Percentiles rank a stretch among this genome's conserved stretches.
These are phyloP conservation scores for Hymenotorrendiella dingleyae DNA, from an alignment of 2,329 filamentous ascomycete species.

Conservation along the genomic window DNA sequence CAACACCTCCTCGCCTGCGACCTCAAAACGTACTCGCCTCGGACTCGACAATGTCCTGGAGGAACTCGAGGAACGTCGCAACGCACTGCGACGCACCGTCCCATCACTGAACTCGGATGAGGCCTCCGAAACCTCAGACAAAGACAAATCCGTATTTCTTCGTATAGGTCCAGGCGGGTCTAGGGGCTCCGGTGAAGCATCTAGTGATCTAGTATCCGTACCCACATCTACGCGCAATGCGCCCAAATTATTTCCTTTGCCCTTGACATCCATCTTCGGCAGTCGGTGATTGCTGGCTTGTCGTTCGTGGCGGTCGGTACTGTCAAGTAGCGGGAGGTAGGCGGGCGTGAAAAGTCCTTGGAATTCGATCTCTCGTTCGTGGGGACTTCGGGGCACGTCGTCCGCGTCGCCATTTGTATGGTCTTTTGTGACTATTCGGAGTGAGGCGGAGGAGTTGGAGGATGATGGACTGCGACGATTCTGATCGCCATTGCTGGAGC, in stretches of 20 bases:
- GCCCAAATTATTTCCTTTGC: slow-evolving; percentile 18
- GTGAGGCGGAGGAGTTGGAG: no score
- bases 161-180: slow-evolving; percentile 23
- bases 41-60: slow-evolving; percentile 44
- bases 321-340: slow-evolving; percentile 57
- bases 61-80: slow-evolving; percentile 49
- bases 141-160: slow-evolving; percentile 30
- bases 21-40: slow-evolving; percentile 57
- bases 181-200: slow-evolving; percentile 17
- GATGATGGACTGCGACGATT: no score
- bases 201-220: slow-evolving; percentile 20
- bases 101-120: slow-evolving; percentile 48
- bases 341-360: slow-evolving; percentile 57
- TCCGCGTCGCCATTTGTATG: slow-evolving; percentile 27
- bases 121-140: slow-evolving; percentile 36
- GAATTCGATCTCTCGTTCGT: slow-evolving; percentile 54
- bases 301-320: slow-evolving; percentile 20
- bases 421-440: no score
- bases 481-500: slow-evolving; percentile 10
- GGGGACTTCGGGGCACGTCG: slow-evolving; percentile 37
- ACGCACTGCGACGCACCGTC: slow-evolving; percentile 47
- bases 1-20: slow-evolving; percentile 54
- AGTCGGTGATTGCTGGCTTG: slow-evolving; percentile 18
- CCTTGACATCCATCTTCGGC: slow-evolving; percentile 7
- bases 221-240: slow-evolving; percentile 17